phyloP scores from a whole-genome alignment of 2,329 filamentous ascomycete genomes.

The Epichloe festucae region DNA sequence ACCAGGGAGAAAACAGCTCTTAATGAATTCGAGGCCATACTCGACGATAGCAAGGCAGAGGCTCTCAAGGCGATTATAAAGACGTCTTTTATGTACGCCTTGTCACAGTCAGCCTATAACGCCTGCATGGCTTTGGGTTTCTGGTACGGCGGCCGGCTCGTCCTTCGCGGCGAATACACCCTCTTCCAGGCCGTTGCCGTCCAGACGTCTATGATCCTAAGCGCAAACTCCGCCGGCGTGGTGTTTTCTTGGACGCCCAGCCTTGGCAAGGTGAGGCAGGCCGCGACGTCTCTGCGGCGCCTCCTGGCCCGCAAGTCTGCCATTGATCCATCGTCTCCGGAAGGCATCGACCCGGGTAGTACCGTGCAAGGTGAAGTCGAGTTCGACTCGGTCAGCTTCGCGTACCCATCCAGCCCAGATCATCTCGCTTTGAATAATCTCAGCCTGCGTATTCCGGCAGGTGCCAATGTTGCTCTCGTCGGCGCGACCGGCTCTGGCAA shows the following conservation, averaged over 20 bases:
- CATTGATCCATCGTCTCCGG: no score
- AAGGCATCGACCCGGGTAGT: no score
- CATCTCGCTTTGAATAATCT: no score
- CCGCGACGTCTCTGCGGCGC: not conserved
- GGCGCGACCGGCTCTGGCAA: no score
- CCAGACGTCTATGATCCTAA: not conserved
- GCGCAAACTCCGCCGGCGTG: not conserved
- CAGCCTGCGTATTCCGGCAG: no score
- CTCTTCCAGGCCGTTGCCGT: not conserved
- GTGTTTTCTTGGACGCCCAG: not conserved
- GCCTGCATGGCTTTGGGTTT: constrained; percentile 7
- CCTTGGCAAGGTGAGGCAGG: not conserved
- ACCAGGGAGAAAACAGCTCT: not conserved
- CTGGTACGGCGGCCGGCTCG: constrained; percentile 9
- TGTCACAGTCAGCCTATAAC: constrained; percentile 4
- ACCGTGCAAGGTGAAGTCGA: no score
- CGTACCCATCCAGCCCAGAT: no score
- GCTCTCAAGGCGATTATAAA: not conserved
- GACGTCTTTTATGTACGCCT: not conserved
- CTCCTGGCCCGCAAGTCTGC: not conserved
- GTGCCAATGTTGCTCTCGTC: no score
- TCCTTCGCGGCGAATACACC: constrained; percentile 6
- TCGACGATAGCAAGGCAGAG: not conserved
- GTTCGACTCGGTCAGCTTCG: no score
- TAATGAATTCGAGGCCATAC: not conserved